A percentile compares a stretch with the other conserved stretches of the same genome.
phyloP scores from a whole-genome alignment of 108 stramenopile species.

The Pseudonitzschia multiseries region DNA sequence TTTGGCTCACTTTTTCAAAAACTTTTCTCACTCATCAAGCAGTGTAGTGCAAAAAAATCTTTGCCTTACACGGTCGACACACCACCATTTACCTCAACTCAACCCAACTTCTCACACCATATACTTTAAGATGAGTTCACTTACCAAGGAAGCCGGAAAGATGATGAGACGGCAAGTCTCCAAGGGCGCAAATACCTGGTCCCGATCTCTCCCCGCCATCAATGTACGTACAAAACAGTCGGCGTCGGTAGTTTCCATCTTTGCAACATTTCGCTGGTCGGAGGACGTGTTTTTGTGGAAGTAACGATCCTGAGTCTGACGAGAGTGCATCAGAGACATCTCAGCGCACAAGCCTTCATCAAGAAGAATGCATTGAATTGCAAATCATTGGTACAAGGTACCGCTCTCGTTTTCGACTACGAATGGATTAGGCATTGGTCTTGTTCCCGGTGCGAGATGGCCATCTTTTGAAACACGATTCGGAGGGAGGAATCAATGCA shows the following conservation, averaged over 20 bases:
- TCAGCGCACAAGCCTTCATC: neutral
- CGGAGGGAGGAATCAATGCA: too few species aligned
- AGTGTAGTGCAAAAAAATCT: neutral
- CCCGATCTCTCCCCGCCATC: slow-evolving; percentile 36
- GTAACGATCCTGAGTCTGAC: too few species aligned
- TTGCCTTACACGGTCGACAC: neutral
- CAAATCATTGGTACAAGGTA: too few species aligned
- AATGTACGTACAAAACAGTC: slow-evolving; percentile 31
- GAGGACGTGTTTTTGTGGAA: neutral
- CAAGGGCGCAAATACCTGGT: slow-evolving; percentile 32
- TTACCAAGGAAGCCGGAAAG: slow-evolving; percentile 24
- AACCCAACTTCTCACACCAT: neutral
- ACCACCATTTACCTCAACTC: neutral
- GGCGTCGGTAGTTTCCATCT: neutral
- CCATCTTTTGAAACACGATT: too few species aligned
- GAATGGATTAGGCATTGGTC: neutral
- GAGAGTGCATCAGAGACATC: neutral
- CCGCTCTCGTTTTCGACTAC: neutral
- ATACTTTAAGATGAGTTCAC: slow-evolving; percentile 19
- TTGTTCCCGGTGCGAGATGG: too few species aligned
- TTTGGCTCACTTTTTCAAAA: neutral
- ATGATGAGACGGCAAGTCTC: slow-evolving; percentile 26
- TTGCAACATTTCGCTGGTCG: neutral
- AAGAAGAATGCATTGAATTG: neutral
- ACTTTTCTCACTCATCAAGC: neutral